Evolutionary conservation across 495 filamentous ascomycete genomes (phyloP).

Genomic region (Talaromyces thailandensis): DNA sequence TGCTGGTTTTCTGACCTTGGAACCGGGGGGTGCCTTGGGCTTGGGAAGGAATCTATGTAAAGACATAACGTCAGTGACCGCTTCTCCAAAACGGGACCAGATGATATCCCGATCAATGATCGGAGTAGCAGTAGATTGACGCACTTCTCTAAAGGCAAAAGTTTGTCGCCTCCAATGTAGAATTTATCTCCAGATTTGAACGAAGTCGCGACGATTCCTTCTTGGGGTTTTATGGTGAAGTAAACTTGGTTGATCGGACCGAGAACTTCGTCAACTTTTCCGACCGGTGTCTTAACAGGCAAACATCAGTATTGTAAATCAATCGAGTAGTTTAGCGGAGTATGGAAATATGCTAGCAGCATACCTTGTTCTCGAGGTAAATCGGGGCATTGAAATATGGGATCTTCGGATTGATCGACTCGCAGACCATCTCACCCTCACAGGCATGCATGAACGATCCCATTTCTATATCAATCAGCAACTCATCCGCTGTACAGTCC

Average conservation of each 20-base stretch:
- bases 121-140: conserved; percentile 5
- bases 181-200: conserved; percentile 97
- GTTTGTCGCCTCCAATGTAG: conserved; percentile 89
- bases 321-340: background rate
- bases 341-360: conserved; percentile 2
- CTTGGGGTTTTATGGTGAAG: conserved; percentile 95
- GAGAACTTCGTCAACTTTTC: conserved; percentile 59
- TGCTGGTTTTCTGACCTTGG: conserved; percentile 52
- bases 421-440: conserved; percentile 95
- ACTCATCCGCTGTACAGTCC: background rate
- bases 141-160: conserved; percentile 81
- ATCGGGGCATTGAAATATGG: conserved; percentile 99
- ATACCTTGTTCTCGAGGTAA: conserved; percentile 95
- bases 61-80: conserved; percentile 11
- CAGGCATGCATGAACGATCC: conserved; percentile 86
- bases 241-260: conserved; percentile 93
- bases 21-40: conserved; percentile 75
- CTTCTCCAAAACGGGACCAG: conserved; percentile 3
- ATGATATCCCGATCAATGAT: background rate
- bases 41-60: conserved; percentile 75
- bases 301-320: conserved; percentile 12
- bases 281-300: conserved; percentile 42
- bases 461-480: conserved; percentile 57
- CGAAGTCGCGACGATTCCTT: conserved; percentile 86
- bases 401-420: conserved; percentile 86